Evolutionary conservation across 1,284 basidiomycete species (phyloP).

Genomic region (Xanthoconium separans): DNA sequence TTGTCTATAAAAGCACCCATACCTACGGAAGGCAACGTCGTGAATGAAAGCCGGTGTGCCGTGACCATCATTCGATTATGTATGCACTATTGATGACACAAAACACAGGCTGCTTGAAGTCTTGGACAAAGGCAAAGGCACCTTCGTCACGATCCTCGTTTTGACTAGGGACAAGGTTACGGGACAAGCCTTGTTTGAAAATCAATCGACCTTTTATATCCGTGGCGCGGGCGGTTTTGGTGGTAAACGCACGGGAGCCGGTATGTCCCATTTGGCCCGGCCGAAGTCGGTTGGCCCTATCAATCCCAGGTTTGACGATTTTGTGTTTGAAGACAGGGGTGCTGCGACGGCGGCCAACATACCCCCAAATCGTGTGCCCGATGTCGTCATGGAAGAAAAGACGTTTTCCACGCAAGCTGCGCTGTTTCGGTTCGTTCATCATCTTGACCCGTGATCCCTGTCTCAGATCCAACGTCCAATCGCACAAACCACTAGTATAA

Average conservation of each 20-base stretch:
- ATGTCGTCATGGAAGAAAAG: conserved; percentile 85
- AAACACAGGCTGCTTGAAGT: conserved; percentile 70
- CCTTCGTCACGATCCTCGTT: conserved; percentile 78
- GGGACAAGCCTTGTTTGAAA: conserved; percentile 88
- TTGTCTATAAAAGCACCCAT: conserved; percentile 86
- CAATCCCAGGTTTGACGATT: neutral
- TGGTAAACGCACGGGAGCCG: conserved; percentile 82
- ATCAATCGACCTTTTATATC: conserved; percentile 90
- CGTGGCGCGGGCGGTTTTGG: conserved; percentile 95
- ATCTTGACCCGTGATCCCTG: neutral
- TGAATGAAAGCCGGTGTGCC: conserved; percentile 70
- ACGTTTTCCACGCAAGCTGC: conserved; percentile 82
- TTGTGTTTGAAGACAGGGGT: conserved; percentile 71
- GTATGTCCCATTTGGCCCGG: conserved; percentile 37
- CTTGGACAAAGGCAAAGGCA: conserved; percentile 90
- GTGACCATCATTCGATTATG: neutral
- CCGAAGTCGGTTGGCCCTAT: neutral
- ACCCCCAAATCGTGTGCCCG: conserved; percentile 82
- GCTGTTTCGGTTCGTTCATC: conserved; percentile 69
- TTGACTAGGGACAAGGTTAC: conserved; percentile 79
- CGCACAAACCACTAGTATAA: conserved; percentile 55
- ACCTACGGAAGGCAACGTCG: conserved; percentile 83
- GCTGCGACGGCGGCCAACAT: conserved; percentile 83
- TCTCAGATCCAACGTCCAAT: neutral
- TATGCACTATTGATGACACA: conserved; percentile 5